phyloP scores from a whole-genome alignment of 768 basidiomycete genomes.

The Boletellus sp. region DNA sequence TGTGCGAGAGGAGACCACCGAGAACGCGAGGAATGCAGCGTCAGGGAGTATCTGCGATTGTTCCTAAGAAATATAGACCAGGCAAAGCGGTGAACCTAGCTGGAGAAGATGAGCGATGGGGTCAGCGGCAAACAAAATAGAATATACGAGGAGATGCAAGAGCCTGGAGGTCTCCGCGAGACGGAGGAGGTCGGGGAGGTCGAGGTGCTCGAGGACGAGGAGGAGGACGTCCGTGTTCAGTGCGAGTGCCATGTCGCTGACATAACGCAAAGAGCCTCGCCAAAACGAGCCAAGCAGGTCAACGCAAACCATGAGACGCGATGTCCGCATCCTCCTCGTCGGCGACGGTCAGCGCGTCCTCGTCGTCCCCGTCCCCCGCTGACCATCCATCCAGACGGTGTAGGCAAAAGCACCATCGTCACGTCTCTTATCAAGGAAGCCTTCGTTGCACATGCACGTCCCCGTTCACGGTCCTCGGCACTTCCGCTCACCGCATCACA shows the following conservation, averaged over 20 bases:
- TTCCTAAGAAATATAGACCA: constrained; percentile 51
- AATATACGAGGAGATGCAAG: constrained; percentile 39
- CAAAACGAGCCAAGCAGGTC: constrained; percentile 7
- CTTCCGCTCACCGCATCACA: constrained; percentile 30
- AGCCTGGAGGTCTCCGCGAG: constrained; percentile 29
- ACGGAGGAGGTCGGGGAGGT: constrained; percentile 39
- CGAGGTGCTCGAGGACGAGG: constrained; percentile 46
- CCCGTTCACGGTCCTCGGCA: neutral
- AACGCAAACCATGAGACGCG: constrained; percentile 64
- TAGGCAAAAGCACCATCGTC: constrained; percentile 97
- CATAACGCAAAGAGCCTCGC: constrained; percentile 7
- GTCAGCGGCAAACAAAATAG: constrained; percentile 19
- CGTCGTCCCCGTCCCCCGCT: neutral
- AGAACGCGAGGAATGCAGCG: constrained; percentile 41
- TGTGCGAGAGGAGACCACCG: constrained; percentile 43
- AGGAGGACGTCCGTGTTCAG: constrained; percentile 58
- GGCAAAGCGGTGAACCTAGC: constrained; percentile 58
- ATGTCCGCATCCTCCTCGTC: constrained; percentile 91
- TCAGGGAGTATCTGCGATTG: constrained; percentile 53
- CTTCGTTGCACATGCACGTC: constrained; percentile 79
- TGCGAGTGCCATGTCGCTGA: constrained; percentile 20
- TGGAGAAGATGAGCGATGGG: constrained; percentile 1
- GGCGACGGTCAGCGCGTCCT: constrained; percentile 71
- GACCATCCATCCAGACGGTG: constrained; percentile 64
- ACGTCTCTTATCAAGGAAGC: constrained; percentile 96